Conservation (phyloP, 352 stramenopile genomes). For the Phytopythium litorale region DNA sequence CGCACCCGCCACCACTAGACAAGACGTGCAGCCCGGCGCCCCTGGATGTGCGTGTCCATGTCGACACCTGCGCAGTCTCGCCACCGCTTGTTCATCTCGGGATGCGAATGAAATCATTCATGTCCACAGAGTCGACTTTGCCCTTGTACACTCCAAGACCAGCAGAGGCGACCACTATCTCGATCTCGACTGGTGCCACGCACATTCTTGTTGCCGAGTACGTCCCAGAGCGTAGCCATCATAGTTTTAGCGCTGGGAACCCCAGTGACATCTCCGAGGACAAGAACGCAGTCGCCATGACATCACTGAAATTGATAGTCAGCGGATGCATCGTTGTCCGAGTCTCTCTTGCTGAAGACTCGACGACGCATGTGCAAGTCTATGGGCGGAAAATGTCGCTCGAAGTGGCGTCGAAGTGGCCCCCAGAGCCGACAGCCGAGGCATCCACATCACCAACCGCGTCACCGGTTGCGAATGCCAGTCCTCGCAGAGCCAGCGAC, state of each 20-base stretch:
- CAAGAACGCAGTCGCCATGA: neutral
- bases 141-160: slow-evolving; percentile 26
- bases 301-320: slow-evolving; percentile 46
- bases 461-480: slow-evolving; percentile 1
- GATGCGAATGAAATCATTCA: slow-evolving; percentile 39
- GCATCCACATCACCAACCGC: slow-evolving; percentile 14
- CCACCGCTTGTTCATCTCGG: slow-evolving; percentile 48
- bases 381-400: slow-evolving; percentile 74
- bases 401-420: slow-evolving; percentile 54
- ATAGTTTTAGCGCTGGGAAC: neutral
- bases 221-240: slow-evolving; percentile 8
- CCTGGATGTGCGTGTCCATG: slow-evolving; percentile 51
- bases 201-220: slow-evolving; percentile 57
- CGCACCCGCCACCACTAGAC: neutral
- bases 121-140: slow-evolving; percentile 38
- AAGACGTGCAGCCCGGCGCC: slow-evolving; percentile 9
- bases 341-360: slow-evolving; percentile 38
- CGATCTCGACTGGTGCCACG: slow-evolving; percentile 58
- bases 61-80: slow-evolving; percentile 54
- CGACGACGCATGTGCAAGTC: slow-evolving; percentile 45
- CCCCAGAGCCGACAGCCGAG: slow-evolving; percentile 20
- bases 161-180: slow-evolving; percentile 35
- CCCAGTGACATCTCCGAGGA: neutral
- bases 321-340: slow-evolving; percentile 57
- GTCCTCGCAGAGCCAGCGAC: neutral